These are phyloP conservation scores for Xerocomellus dryophilus DNA, from an alignment of 768 basidiomycete genomes.

Conservation along the genomic window DNA sequence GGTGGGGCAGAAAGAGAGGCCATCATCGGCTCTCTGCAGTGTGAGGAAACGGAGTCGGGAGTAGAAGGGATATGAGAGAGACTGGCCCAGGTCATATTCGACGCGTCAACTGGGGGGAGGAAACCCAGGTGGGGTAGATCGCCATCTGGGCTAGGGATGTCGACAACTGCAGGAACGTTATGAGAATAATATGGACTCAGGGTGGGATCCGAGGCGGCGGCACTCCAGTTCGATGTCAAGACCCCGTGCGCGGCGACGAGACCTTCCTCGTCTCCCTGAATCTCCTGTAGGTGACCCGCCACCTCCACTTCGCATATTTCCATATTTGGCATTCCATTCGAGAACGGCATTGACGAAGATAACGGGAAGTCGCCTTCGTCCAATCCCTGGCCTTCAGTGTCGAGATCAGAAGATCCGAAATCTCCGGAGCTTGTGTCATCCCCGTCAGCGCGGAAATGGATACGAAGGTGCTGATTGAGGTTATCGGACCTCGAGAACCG, in stretches of 20 bases:
- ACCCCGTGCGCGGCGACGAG: conserved; percentile 37
- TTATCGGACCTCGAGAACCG: conserved; percentile 88
- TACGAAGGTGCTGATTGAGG: conserved; percentile 80
- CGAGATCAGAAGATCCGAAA: conserved; percentile 25
- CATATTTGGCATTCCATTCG: conserved; percentile 42
- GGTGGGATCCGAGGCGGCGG: conserved; percentile 16
- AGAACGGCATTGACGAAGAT: conserved; percentile 24
- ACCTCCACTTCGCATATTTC: conserved; percentile 62
- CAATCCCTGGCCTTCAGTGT: conserved; percentile 34
- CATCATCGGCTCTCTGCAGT: conserved; percentile 47
- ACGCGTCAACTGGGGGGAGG: conserved; percentile 21
- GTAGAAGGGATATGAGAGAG: conserved; percentile 14
- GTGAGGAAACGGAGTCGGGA: conserved; percentile 22
- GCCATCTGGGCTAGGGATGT: conserved; percentile 18
- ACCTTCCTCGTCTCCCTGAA: conserved; percentile 58
- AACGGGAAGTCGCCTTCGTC: conserved; percentile 34
- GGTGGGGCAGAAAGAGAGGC: conserved; percentile 55
- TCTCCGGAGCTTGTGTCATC: conserved; percentile 29
- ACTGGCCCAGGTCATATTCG: conserved; percentile 26
- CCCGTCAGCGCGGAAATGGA: conserved; percentile 49
- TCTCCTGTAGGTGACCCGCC: conserved; percentile 50
- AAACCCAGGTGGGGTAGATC: conserved; percentile 21
- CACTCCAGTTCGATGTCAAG: conserved; percentile 16
- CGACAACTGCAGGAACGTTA: conserved; percentile 9
- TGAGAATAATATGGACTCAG: conserved; percentile 25